Evolutionary conservation across 116 monocot genomes (phyloP), one percentile per base, ranked within the genome.

Genomic region (Dioscorea cayenensis): DNA sequence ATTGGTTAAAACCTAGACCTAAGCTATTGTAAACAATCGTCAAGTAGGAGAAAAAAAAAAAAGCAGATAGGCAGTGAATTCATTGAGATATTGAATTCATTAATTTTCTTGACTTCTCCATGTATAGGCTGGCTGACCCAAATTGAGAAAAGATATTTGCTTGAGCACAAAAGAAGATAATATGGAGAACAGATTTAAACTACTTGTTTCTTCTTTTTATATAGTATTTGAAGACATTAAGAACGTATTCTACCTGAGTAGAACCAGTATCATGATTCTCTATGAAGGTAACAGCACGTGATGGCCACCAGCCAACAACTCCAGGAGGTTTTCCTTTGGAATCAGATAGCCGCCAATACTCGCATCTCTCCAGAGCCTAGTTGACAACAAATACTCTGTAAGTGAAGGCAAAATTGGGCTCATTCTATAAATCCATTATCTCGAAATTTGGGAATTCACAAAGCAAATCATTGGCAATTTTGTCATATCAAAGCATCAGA

Each of bases 251-350:
- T 76, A 95, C 95, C 92, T 95, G 95, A 72, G 95, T 95, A 60
- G 92, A 95, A 63, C 95, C 95, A 69, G 95, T 95, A 69, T 92
- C 95, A 77, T 95, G 95, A 83, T 95, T 95, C 79, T 95, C 95
- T 49, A 92, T 92, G 68, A 95, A 95, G 43, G 95, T 95, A 73
- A 95, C 92, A 35, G 95, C 95, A 68, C 95, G 89, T 60, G 95
- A 95, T 36, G 95, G 83, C 95, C 92, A 95, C 95, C 95, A 95
- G 55, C 95, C 95, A 16, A 95, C 52, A 2, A 95, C 92, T 4
- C 95, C 95, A 64, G 95, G 89, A 20, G 95, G 95, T 72, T 95
- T 91, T 74, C 89, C 92, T 68, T 89, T 92, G 28, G 81, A 73
- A 73, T 95, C 95, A 64, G 87, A 91, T 18, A 95, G 73, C 72